Evolutionary conservation across 305 asterid species (phyloP).

Genomic region (Andrographis paniculata): DNA sequence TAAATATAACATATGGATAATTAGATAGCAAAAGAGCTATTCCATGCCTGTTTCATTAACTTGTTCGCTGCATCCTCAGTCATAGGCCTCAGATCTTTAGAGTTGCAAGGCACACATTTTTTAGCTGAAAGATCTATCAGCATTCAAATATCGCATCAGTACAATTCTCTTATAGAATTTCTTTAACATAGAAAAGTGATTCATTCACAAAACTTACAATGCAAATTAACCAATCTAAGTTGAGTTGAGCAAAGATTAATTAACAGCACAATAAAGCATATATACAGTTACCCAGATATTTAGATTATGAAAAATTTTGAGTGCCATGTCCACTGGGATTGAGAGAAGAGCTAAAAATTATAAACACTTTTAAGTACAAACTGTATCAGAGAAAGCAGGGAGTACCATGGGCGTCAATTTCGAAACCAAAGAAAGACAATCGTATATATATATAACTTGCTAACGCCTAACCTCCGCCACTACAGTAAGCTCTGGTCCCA

Average conservation of each 20-base stretch:
- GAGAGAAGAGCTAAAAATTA: too few species aligned
- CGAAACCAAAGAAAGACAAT: neutral
- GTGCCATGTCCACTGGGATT: too few species aligned
- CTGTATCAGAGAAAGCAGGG: neutral
- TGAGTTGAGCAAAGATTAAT: too few species aligned
- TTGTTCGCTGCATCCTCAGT: conserved; percentile 65
- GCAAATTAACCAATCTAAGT: too few species aligned
- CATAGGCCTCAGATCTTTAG: conserved; percentile 79
- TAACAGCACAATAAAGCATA: too few species aligned
- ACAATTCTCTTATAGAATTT: neutral
- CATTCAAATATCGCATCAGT: conserved; percentile 3
- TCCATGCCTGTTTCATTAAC: conserved; percentile 49
- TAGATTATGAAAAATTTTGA: too few species aligned
- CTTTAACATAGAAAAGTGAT: too few species aligned
- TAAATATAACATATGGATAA: neutral
- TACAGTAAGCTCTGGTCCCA: neutral
- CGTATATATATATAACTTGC: too few species aligned
- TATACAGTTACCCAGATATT: too few species aligned
- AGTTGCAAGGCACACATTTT: conserved; percentile 78
- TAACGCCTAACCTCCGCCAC: neutral
- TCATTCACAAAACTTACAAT: too few species aligned
- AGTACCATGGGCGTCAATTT: neutral
- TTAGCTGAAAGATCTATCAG: conserved; percentile 68
- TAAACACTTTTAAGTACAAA: too few species aligned
- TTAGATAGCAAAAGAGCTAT: neutral